Evolutionary conservation across 1,139 yeast genomes (phyloP).

Genomic region (Kodamaea ohmeri): DNA sequence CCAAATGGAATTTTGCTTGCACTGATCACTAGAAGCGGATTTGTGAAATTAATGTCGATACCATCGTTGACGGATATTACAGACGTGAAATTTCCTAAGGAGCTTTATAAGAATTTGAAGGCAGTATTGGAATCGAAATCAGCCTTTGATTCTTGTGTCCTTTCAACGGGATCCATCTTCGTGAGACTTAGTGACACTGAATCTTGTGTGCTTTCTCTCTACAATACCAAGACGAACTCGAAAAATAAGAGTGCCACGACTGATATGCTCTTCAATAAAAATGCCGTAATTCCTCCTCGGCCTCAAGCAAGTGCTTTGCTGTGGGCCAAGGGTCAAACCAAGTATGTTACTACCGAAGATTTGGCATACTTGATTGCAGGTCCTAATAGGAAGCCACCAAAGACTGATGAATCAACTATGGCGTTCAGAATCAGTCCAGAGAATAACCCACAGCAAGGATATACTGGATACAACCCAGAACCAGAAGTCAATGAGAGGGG

Average conservation of each 20-base stretch:
- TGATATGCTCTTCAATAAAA: slow-evolving; percentile 59
- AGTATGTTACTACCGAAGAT: slow-evolving; percentile 57
- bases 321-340: slow-evolving; percentile 79
- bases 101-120: slow-evolving; percentile 26
- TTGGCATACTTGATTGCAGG: slow-evolving; percentile 60
- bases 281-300: slow-evolving; percentile 65
- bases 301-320: slow-evolving; percentile 79
- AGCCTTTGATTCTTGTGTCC: slow-evolving; percentile 35
- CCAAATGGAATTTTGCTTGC: slow-evolving; percentile 38
- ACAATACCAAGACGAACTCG: slow-evolving; percentile 40
- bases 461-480: slow-evolving; percentile 19
- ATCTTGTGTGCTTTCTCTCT: slow-evolving; percentile 40
- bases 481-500: slow-evolving; percentile 18
- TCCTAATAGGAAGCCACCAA: slow-evolving; percentile 52
- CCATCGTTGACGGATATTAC: slow-evolving; percentile 41
- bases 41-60: slow-evolving; percentile 36
- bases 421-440: slow-evolving; percentile 55
- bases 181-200: slow-evolving; percentile 58
- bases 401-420: slow-evolving; percentile 52
- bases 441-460: slow-evolving; percentile 40
- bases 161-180: slow-evolving; percentile 72
- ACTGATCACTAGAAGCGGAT: slow-evolving; percentile 37
- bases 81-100: slow-evolving; percentile 37
- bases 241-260: slow-evolving; percentile 27
- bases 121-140: slow-evolving; percentile 23